A percentile compares a stretch with the other conserved stretches of the same genome.
Conservation (phyloP, 345 rosid genomes). For the Populus pruinosa region DNA sequence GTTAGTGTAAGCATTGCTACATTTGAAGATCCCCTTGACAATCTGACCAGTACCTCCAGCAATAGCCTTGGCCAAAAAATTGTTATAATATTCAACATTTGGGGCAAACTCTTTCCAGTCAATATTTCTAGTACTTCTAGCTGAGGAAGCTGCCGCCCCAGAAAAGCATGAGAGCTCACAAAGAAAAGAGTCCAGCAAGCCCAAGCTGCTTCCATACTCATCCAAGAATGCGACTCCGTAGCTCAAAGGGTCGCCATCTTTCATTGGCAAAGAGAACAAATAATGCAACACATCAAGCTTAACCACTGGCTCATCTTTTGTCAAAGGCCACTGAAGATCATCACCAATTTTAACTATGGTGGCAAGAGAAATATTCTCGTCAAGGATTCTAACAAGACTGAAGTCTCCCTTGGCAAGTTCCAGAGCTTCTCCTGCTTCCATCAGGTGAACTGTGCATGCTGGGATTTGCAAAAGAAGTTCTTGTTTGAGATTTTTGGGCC, state of each 20-base stretch:
- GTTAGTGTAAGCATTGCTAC: slow-evolving; percentile 74
- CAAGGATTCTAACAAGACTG: slow-evolving; percentile 48
- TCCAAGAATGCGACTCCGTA: slow-evolving; percentile 72
- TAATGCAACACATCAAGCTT: slow-evolving; percentile 69
- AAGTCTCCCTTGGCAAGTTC: slow-evolving; percentile 68
- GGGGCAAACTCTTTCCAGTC: slow-evolving; percentile 91
- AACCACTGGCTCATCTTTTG: slow-evolving; percentile 88
- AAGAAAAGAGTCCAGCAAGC: slow-evolving; percentile 57
- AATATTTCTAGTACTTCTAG: slow-evolving; percentile 26
- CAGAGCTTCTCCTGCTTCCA: slow-evolving; percentile 74
- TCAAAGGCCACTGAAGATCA: slow-evolving; percentile 82
- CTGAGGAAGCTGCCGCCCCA: slow-evolving; percentile 18
- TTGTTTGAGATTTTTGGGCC: slow-evolving; percentile 35
- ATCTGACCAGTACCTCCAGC: slow-evolving; percentile 98
- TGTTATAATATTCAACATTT: slow-evolving; percentile 65
- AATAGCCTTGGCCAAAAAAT: slow-evolving; percentile 70
- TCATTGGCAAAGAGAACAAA: slow-evolving; percentile 74
- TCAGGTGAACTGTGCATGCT: slow-evolving; percentile 65
- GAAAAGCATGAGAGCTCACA: slow-evolving; percentile 69
- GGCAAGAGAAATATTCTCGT: slow-evolving; percentile 55
- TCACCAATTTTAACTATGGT: slow-evolving; percentile 64
- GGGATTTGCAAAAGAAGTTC: slow-evolving; percentile 56
- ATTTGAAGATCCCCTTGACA: slow-evolving; percentile 70
- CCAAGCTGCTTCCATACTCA: slow-evolving; percentile 28
- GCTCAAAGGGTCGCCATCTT: slow-evolving; percentile 69